A percentile compares a stretch with the other conserved stretches of the same genome.
Evolutionary conservation across 768 basidiomycete genomes (phyloP).

Genomic region (Tulasnella sp.): DNA sequence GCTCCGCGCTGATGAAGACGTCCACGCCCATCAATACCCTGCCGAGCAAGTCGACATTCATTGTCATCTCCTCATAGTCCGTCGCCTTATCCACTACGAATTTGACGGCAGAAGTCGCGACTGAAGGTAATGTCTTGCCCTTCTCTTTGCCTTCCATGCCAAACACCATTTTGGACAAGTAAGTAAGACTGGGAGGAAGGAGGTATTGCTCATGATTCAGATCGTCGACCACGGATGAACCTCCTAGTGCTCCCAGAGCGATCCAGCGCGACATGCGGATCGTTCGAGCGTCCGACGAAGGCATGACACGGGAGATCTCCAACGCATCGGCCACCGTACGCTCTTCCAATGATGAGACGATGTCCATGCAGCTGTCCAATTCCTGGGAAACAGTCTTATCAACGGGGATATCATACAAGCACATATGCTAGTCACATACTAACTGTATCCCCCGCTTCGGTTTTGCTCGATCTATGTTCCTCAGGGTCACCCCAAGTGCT

Average conservation of each 20-base stretch:
- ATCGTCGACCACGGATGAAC: neutral
- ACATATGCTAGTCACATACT: neutral
- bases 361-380: neutral
- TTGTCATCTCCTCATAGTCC: neutral
- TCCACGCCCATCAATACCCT: neutral
- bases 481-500: neutral
- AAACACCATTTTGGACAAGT: neutral
- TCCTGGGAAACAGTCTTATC: neutral
- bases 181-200: neutral
- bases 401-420: no score
- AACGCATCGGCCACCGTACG: neutral
- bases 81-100: neutral
- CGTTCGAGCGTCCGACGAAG: neutral
- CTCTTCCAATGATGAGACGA: neutral
- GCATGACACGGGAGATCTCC: neutral
- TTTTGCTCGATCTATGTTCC: neutral
- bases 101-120: neutral
- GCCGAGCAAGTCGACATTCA: neutral
- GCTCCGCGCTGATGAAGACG: neutral
- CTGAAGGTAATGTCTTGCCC: neutral
- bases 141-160: neutral
- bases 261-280: constrained; percentile 5
- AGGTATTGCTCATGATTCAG: neutral
- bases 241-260: constrained; percentile 3
- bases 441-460: neutral